phyloP scores from a whole-genome alignment of 352 stramenopile species.

The Pilasporangium apinafurcum region DNA sequence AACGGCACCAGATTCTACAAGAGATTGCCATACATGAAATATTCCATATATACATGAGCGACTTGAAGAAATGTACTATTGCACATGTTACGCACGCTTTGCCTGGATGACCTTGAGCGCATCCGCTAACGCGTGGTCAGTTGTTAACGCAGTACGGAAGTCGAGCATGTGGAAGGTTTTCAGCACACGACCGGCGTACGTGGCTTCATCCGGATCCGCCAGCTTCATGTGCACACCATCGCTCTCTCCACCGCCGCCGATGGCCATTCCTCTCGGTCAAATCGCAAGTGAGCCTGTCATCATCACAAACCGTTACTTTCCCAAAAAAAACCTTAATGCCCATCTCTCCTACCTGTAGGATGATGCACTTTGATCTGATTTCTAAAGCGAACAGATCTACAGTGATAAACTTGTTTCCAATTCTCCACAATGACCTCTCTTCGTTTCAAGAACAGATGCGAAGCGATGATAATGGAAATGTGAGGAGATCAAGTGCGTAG shows the following conservation, averaged over 20 bases:
- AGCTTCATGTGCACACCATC: conserved; percentile 45
- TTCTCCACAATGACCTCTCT: too few species aligned
- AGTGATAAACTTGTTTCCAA: too few species aligned
- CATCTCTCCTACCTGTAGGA: neutral
- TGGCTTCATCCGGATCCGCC: conserved; percentile 65
- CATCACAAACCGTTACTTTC: too few species aligned
- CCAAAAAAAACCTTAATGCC: neutral
- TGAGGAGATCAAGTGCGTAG: too few species aligned
- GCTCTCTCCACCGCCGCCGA: conserved; percentile 10
- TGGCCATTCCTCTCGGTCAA: neutral
- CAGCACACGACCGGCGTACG: conserved; percentile 65
- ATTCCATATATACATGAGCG: too few species aligned
- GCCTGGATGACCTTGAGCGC: conserved; percentile 32
- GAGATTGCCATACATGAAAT: too few species aligned
- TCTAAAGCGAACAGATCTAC: too few species aligned
- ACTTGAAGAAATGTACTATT: too few species aligned
- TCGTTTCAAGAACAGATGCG: too few species aligned
- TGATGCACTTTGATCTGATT: neutral
- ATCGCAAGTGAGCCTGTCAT: neutral
- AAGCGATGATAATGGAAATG: too few species aligned
- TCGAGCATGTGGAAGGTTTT: conserved; percentile 84
- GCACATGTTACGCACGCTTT: conserved; percentile 27
- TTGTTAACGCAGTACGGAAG: conserved; percentile 71
- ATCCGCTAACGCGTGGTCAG: conserved; percentile 32
- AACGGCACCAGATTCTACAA: conserved; percentile 23